These are phyloP conservation scores for Pleurotus pulmonarius DNA, from an alignment of 768 basidiomycete species.

Conservation along the genomic window DNA sequence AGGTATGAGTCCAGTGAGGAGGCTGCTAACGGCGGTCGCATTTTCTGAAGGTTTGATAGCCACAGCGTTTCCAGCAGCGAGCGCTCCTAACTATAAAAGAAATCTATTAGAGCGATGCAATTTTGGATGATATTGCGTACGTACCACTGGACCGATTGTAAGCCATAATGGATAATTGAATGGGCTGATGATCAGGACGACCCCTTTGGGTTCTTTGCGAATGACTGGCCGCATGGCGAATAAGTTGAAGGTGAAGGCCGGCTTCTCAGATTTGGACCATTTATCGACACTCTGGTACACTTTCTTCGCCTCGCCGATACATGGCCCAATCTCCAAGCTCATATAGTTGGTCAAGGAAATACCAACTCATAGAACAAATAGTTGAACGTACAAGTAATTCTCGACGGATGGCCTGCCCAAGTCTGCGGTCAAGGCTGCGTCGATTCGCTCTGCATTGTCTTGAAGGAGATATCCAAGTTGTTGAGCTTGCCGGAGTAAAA, in stretches of 20 bases:
- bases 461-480: conserved; percentile 69
- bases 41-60: conserved; percentile 78
- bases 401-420: conserved; percentile 64
- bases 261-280: conserved; percentile 67
- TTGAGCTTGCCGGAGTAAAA: conserved; percentile 66
- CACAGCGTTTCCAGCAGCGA: conserved; percentile 75
- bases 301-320: conserved; percentile 46
- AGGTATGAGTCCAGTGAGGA: conserved; percentile 65
- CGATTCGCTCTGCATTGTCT: conserved; percentile 67
- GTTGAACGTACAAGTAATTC: conserved; percentile 36
- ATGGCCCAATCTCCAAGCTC: conserved; percentile 60
- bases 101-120: not conserved
- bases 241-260: conserved; percentile 53
- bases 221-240: conserved; percentile 59
- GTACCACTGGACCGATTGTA: conserved; percentile 53
- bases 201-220: conserved; percentile 75
- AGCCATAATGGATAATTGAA: conserved; percentile 77
- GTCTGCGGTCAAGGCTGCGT: conserved; percentile 55
- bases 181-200: conserved; percentile 64
- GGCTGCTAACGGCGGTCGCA: conserved; percentile 46
- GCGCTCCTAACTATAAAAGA: conserved; percentile 50
- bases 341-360: not conserved
- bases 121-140: conserved; percentile 13
- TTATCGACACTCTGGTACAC: conserved; percentile 64
- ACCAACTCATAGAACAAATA: not conserved